Evolutionary conservation across 768 basidiomycete genomes (phyloP), one percentile per base, ranked within the genome.

Genomic region (Punctularia strigosozonata): DNA sequence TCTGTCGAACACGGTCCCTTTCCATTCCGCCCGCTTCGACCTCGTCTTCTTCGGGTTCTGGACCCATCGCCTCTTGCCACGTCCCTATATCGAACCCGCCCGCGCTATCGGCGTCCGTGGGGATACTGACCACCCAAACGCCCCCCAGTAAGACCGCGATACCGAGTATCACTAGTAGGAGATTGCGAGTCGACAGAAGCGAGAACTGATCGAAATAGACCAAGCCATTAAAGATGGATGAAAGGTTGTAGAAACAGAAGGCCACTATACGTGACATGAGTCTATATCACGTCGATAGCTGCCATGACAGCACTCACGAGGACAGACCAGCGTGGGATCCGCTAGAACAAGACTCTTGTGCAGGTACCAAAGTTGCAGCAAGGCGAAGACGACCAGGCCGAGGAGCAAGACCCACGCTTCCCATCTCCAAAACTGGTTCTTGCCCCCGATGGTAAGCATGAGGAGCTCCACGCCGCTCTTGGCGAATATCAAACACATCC

Each of bases 241-340:
- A 88, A 12, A 92, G 56, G 54, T 94, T 97, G 62, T 94, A 97
- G 57, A 90, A 88, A 57, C 89, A 94, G 61, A 94, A 97, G 4
- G 90, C 89, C 53, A 88, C 79, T 76, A 48, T 19, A 38, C 43
- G n/a, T 56, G 28, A 47, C 18, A 38, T 25, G 12, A 47, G 19
- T 7, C 31, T n/a, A 26, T 7, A 38, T 32, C 33, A 39, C 37
- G 17, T 18, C 33, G 34, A 13, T 19, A 13, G 33, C 36, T 38
- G 20, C 28, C 28, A 30, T 30, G 28, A 30, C 28, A 10, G 10
- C 7, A 71, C 82, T 61, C 52, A 84, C 83, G 70, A 36, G 88
- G 88, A 55, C 87, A 89, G 23, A 91, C 84, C 35, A 89, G 58
- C 0, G 82, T 88, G 1, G 90, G 90, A 53, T 86, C 78, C 7